Conservation (phyloP, 305 asterid genomes). For the Fraxinus greggii region DNA sequence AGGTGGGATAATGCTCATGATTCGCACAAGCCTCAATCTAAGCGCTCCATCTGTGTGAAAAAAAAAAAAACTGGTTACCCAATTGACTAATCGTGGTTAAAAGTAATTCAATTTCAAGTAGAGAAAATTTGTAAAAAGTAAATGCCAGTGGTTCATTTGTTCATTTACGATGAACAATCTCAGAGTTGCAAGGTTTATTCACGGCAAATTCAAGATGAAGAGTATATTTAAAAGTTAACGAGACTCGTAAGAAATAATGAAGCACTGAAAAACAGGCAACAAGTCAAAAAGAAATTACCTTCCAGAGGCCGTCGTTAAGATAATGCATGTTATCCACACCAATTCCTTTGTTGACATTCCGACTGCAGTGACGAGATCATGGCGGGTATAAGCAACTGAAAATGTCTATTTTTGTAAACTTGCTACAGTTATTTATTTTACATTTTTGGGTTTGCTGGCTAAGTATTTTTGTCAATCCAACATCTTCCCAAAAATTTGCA, state of each 20-base stretch:
- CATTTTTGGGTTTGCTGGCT: not conserved
- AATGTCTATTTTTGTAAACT: not conserved
- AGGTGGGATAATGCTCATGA: not conserved
- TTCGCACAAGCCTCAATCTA: conserved; percentile 34
- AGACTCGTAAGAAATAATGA: not conserved
- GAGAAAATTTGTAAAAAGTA: not conserved
- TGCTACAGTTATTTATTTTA: not conserved
- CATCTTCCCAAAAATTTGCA: not conserved
- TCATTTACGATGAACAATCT: not conserved
- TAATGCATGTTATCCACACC: conserved; percentile 98
- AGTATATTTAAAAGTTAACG: not conserved
- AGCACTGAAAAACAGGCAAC: not conserved
- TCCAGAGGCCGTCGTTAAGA: conserved; percentile 99
- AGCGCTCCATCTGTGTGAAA: conserved; percentile 35
- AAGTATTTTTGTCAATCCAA: not conserved
- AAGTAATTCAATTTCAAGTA: not conserved
- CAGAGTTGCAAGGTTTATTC: not conserved
- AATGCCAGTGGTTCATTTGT: not conserved
- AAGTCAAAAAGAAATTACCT: conserved; percentile 43
- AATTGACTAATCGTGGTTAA: not conserved
- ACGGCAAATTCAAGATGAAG: not conserved
- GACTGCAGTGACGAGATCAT: conserved; percentile 49
- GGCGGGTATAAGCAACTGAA: conserved; percentile 12
- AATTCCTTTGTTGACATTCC: conserved; percentile 82
- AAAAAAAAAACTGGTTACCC: not conserved